A percentile compares a stretch with the other conserved stretches of the same genome.
Evolutionary conservation across 768 basidiomycete genomes (phyloP).

Genomic region (Collybia sordida): DNA sequence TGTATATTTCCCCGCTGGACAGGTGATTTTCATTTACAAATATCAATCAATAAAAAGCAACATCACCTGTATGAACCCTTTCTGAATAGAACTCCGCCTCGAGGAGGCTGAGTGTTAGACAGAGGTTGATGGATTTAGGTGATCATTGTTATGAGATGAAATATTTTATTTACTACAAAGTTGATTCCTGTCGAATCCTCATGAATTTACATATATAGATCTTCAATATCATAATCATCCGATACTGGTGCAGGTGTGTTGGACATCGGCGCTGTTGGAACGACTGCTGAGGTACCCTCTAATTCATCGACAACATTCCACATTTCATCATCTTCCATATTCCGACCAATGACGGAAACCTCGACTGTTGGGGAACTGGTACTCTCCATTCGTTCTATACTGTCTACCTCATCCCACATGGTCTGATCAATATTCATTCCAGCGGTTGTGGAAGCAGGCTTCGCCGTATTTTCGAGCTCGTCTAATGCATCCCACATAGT

Average conservation of each 20-base stretch:
- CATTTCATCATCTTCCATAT: slow-evolving; percentile 59
- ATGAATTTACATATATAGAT: slow-evolving; percentile 64
- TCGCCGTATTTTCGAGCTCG: not conserved
- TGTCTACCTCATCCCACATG: slow-evolving; percentile 27
- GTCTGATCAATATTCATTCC: slow-evolving; percentile 11
- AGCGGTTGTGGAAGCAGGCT: not conserved
- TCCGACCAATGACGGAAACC: not conserved
- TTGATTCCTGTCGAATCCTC: too few relatives aligned
- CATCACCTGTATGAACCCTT: too few relatives aligned
- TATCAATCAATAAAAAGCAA: too few relatives aligned
- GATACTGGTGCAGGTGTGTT: slow-evolving; percentile 14
- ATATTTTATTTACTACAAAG: too few relatives aligned
- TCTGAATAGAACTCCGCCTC: too few relatives aligned
- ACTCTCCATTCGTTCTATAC: slow-evolving; percentile 1
- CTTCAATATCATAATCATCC: slow-evolving; percentile 60
- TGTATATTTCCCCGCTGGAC: too few relatives aligned
- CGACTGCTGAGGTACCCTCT: slow-evolving; percentile 30
- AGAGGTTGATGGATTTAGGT: too few relatives aligned
- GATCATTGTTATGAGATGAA: too few relatives aligned
- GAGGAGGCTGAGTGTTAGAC: too few relatives aligned
- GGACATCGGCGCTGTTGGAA: slow-evolving; percentile 9
- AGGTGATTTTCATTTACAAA: too few relatives aligned
- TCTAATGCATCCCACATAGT: slow-evolving; percentile 4
- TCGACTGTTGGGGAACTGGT: not conserved
- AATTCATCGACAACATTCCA: slow-evolving; percentile 68